Percentiles rank a stretch among this genome's conserved stretches.
These are phyloP conservation scores for Fusarium piperis DNA, from an alignment of 2,329 filamentous ascomycete species.

Conservation along the genomic window DNA sequence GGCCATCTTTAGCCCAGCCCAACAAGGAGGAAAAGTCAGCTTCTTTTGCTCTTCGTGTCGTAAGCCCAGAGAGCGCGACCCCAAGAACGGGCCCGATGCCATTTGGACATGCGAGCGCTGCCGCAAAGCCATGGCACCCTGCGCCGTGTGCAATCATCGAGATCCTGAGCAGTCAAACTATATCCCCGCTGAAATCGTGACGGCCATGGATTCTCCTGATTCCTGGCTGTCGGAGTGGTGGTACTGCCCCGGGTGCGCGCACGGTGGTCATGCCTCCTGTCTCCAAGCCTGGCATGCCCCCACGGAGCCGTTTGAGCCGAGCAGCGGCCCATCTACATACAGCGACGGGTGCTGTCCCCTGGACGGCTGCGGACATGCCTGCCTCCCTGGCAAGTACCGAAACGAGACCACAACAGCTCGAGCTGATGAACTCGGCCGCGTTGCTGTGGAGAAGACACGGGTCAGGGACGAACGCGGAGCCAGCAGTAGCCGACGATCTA, in stretches of 20 bases:
- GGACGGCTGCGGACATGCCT: constrained; percentile 73
- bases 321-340: constrained; percentile 42
- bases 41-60: constrained; percentile 66
- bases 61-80: constrained; percentile 65
- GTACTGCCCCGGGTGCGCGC: constrained; percentile 70
- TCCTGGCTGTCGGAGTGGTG: constrained; percentile 62
- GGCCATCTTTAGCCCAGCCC: constrained; percentile 62
- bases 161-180: constrained; percentile 57
- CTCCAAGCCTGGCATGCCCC: constrained; percentile 67
- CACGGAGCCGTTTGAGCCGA: constrained; percentile 25
- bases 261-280: constrained; percentile 70
- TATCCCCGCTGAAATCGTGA: constrained; percentile 45
- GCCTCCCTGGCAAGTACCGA: constrained; percentile 66
- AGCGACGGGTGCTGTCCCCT: constrained; percentile 70
- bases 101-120: constrained; percentile 71
- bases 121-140: constrained; percentile 61
- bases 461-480: constrained; percentile 38
- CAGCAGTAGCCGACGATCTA: constrained; percentile 43
- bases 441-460: constrained; percentile 53
- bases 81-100: constrained; percentile 53
- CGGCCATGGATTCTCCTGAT: constrained; percentile 38
- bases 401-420: constrained; percentile 56
- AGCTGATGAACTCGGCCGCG: constrained; percentile 63
- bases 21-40: constrained; percentile 63
- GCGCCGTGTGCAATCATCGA: constrained; percentile 67